These are phyloP conservation scores for Pseudofabraea citricarpa DNA, from an alignment of 2,329 filamentous ascomycete species.

Conservation along the genomic window DNA sequence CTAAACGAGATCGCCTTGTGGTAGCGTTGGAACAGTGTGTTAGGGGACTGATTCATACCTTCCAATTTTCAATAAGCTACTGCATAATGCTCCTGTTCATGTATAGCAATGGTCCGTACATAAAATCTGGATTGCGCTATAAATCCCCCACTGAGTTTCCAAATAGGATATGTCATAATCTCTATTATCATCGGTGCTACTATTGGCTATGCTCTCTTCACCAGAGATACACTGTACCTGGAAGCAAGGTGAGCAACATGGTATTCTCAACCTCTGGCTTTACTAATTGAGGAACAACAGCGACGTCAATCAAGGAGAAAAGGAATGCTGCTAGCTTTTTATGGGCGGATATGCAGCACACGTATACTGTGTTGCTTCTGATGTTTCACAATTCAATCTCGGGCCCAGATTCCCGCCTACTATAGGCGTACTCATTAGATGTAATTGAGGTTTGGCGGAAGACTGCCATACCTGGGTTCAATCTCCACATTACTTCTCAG, in stretches of 20 bases:
- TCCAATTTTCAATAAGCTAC: conserved; percentile 17
- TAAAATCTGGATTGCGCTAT: background rate
- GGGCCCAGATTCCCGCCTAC: background rate
- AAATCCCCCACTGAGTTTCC: background rate
- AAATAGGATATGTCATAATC: conserved; percentile 18
- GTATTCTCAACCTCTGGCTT: background rate
- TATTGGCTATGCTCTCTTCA: conserved; percentile 17
- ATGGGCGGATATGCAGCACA: too few species aligned
- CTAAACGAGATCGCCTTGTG: background rate
- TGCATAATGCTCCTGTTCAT: conserved; percentile 18
- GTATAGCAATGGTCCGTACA: conserved; percentile 17
- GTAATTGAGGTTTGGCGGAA: background rate
- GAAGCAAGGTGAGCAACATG: background rate
- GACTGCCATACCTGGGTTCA: background rate
- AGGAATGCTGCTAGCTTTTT: background rate
- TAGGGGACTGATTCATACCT: conserved; percentile 13
- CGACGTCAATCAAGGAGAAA: background rate
- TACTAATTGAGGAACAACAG: background rate
- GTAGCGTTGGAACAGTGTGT: conserved; percentile 11
- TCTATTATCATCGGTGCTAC: conserved; percentile 16
- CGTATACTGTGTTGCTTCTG: background rate
- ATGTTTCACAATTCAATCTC: background rate
- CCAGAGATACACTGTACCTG: conserved; percentile 11
- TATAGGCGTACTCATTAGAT: too few species aligned
- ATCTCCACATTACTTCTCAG: background rate